Evolutionary conservation across 208 protist genomes (phyloP), one percentile per base, ranked within the genome.

Genomic region (Acanthamoeba triangularis): DNA sequence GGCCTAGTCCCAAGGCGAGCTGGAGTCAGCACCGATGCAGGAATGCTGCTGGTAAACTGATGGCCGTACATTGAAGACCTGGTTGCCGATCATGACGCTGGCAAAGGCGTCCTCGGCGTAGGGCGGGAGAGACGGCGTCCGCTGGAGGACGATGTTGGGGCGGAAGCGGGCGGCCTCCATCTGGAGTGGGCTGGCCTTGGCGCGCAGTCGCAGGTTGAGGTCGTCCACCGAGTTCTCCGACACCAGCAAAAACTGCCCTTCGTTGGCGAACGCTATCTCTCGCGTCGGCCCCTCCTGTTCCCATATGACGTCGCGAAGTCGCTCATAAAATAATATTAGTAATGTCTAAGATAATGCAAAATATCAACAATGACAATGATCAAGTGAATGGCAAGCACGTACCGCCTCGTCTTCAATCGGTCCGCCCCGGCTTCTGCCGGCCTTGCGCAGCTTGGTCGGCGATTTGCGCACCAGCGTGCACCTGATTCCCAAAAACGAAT

Each of bases 211-310:
- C 4, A 41, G 35, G 61, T 93, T 93, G 33, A 93, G 63, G 59
- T 93, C 87, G 13, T 93, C 63, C 87, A 93, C 87, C 6, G 61
- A 76, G 54, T 74, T 74, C 35, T 93, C 87, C 59, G 63, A 93
- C 87, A 93, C 87, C 28, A 93, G 61, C 87, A 93, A n/a, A 52
- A 93, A 93, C 59, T 93, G 87, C 30, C 44, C 87, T 52, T 93
- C 87, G n/a, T 93, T 93, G 41, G 87, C 87, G 25, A 93, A 93
- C 35, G 87, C 87, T 7, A 93, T 93, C 35, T 67, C 63, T 28
- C 30, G 80, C 7, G 3, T 74, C 10, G 52, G 59, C 23, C 37
- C 72, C 72, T 78, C 69, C 35, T 78, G 7, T 23, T 16, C 69
- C 14, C 30, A 52, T 11, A 11, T 52, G 7, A 14, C 49, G 11